Base-by-base conservation (phyloP, 2,329 filamentous ascomycete genomes). In the Drechslera avenae region DNA sequence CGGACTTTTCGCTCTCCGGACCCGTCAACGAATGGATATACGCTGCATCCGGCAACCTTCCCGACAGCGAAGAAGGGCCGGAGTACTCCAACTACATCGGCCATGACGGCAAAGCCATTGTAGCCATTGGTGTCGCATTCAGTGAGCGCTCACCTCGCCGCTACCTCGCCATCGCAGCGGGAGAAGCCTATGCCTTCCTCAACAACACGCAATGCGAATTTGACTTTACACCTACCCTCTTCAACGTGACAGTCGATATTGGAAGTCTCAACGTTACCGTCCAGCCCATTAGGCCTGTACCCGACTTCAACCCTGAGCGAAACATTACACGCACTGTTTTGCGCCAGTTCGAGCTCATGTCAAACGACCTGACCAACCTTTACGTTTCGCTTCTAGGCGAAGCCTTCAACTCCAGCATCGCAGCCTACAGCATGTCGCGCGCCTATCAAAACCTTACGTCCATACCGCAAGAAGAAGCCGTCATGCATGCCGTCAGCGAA, bases 341-440 rank as follows among this genome's bases (percentile, higher is more conserved):
- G 4, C 66, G 69, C 3, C 66, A 74, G 34, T 69, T 74, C 35
- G 64, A 73, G 46, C 53, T 70, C n/a, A 65, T 73, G 16, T 66
- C 72, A 4, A 74, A 73, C 39, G 71, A 73, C 48, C 58, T 72
- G 48, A 75, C 68, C 2, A 76, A 69, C 33, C 39, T 75, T 2
- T 73, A 74, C 54, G 64, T 69, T 16, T 75, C 72, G 0, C 61
- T 72, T 0, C 63, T 75, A 1, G 73, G 73, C 14, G 58, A 71
- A 35, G 66, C 73, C 1, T 59, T 76, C 34, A 69, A 73, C 26
- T 56, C 64, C 8, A 72, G 67, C 46, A 70, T 73, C 33, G 62
- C 55, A 6, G 58, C 62, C 4, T 67, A 59, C 62, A 62, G 59
- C 49, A 65, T 67, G 60, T 51, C 61, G 2, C 56, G 54, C 37